These are phyloP conservation scores for Aspergillus asperescens DNA, from an alignment of 495 filamentous ascomycete species.

Conservation along the genomic window DNA sequence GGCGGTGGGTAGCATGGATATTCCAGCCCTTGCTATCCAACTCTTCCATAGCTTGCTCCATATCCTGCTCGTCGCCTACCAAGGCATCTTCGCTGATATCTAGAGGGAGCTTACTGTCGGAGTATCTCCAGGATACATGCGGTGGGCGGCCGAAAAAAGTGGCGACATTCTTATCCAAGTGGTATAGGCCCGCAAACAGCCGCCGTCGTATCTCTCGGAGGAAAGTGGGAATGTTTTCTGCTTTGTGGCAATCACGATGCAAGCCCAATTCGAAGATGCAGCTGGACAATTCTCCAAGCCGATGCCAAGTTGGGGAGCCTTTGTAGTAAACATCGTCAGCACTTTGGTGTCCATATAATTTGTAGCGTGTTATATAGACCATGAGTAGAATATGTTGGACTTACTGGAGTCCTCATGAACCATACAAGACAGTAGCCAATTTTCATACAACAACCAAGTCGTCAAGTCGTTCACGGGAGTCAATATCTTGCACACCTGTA, in stretches of 20 bases:
- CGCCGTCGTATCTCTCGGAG: slow-evolving; percentile 42
- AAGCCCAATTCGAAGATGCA: slow-evolving; percentile 49
- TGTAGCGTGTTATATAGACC: neutral
- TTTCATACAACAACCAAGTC: slow-evolving; percentile 31
- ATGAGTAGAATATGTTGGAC: slow-evolving; percentile 1
- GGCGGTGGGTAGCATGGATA: slow-evolving; percentile 26
- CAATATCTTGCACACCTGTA: slow-evolving; percentile 29
- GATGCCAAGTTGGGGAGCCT: slow-evolving; percentile 28
- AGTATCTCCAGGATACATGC: slow-evolving; percentile 43
- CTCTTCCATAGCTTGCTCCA: slow-evolving; percentile 24
- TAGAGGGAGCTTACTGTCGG: slow-evolving; percentile 48
- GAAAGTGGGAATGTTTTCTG: slow-evolving; percentile 36
- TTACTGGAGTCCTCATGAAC: slow-evolving; percentile 28
- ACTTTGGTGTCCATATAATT: neutral
- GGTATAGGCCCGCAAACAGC: slow-evolving; percentile 45
- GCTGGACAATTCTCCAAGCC: slow-evolving; percentile 30
- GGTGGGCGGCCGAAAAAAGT: slow-evolving; percentile 53
- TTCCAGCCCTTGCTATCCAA: slow-evolving; percentile 52
- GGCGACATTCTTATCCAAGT: slow-evolving; percentile 45
- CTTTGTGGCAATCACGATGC: slow-evolving; percentile 42
- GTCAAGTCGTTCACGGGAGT: slow-evolving; percentile 31
- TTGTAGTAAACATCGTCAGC: neutral
- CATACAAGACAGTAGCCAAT: slow-evolving; percentile 20
- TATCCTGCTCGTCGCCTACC: slow-evolving; percentile 30
- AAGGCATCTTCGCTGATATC: slow-evolving; percentile 48